A percentile compares a stretch with the other conserved stretches of the same genome.
Evolutionary conservation across 805 yeast genomes (phyloP).

Genomic region (Yamadazyma paraphyllophila): DNA sequence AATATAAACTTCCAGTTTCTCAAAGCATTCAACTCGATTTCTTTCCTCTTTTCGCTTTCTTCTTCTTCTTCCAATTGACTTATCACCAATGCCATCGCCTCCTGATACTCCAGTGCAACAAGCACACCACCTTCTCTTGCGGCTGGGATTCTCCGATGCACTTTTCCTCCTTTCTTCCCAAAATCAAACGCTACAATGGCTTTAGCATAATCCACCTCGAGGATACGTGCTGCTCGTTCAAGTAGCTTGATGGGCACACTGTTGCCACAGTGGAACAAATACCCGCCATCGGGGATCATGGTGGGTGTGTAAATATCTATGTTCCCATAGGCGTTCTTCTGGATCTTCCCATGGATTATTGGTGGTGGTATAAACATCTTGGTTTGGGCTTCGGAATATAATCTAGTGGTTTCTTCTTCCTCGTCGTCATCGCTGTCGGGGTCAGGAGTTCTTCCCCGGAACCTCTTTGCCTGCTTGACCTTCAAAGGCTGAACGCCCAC

Average conservation of each 20-base stretch:
- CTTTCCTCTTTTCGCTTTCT: constrained; percentile 40
- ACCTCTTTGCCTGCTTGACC: constrained; percentile 16
- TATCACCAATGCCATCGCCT: constrained; percentile 55
- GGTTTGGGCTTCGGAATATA: constrained; percentile 81
- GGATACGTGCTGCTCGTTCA: constrained; percentile 65
- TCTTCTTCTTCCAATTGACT: constrained; percentile 51
- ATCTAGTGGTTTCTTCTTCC: constrained; percentile 53
- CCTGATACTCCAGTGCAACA: constrained; percentile 58
- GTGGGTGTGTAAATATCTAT: constrained; percentile 72
- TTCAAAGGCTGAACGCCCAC: constrained; percentile 68
- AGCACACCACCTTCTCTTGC: constrained; percentile 77
- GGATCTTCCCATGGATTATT: constrained; percentile 61
- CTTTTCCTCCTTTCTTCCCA: constrained; percentile 31
- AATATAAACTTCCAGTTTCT: constrained; percentile 54
- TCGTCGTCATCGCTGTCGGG: constrained; percentile 35
- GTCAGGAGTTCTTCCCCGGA: constrained; percentile 10
- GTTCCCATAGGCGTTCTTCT: constrained; percentile 78
- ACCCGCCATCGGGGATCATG: constrained; percentile 85
- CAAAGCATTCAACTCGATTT: constrained; percentile 49
- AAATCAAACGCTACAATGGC: constrained; percentile 90
- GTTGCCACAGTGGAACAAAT: constrained; percentile 39
- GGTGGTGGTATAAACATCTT: constrained; percentile 66
- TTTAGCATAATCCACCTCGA: constrained; percentile 76
- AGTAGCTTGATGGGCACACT: constrained; percentile 45
- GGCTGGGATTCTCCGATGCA: constrained; percentile 39